phyloP scores from a whole-genome alignment of 192 early-diverging fungal species.

The Podila epicladia region DNA sequence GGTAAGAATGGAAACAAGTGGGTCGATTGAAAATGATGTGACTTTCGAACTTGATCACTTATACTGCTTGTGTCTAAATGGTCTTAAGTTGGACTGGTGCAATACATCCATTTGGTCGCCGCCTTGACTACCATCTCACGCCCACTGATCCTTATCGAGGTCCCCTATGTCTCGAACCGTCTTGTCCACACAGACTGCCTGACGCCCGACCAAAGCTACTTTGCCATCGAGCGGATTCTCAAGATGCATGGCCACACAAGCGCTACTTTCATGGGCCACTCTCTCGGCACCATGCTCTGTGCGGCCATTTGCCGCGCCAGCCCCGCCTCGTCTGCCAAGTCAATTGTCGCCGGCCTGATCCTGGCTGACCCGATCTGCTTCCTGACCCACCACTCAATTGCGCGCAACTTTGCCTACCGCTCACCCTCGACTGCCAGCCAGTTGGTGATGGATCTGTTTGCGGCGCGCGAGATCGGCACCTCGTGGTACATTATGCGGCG shows the following conservation, averaged over 20 bases:
- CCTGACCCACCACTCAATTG: constrained; percentile 68
- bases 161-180: constrained; percentile 75
- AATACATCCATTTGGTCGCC: constrained; percentile 63
- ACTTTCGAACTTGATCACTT: no score
- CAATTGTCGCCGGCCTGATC: constrained; percentile 60
- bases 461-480: constrained; percentile 43
- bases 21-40: no score
- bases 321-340: constrained; percentile 44
- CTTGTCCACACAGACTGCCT: constrained; percentile 62
- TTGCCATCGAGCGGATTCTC: constrained; percentile 66
- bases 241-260: constrained; percentile 55
- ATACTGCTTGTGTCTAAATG: no score
- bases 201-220: constrained; percentile 61
- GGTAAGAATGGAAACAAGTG: neutral
- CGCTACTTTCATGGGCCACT: constrained; percentile 76
- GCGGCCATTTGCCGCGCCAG: constrained; percentile 66
- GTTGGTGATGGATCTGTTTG: constrained; percentile 46
- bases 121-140: constrained; percentile 55
- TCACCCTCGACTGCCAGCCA: constrained; percentile 40
- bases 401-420: constrained; percentile 68
- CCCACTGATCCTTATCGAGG: constrained; percentile 62
- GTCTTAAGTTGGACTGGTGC: constrained; percentile 53
- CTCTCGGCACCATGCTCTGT: constrained; percentile 68
- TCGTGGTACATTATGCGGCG: constrained; percentile 51
- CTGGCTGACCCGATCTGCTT: constrained; percentile 77